Evolutionary conservation across 495 filamentous ascomycete species (phyloP), one percentile per base, ranked within the genome.

Genomic region (Lasiosphaeria hispida): DNA sequence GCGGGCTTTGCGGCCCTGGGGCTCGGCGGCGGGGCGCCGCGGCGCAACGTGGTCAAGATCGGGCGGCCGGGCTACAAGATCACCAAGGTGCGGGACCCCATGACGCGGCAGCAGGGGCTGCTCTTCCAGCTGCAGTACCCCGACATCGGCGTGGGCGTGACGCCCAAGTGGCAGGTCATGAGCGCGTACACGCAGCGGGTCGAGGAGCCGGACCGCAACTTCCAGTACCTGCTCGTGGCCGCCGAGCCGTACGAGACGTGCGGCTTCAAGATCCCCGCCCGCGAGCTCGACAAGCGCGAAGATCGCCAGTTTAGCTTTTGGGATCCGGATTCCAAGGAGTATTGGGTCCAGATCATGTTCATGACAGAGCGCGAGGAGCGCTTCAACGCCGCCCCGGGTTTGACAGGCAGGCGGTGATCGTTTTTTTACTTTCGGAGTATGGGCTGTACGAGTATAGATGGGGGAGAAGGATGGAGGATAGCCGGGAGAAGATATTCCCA

Each of bases 181-280:
- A 92, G 88, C 64, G 93, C 94, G 10, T 97, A 88, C 70, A 90
- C 96, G 77, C 94, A 99, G 81, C 91, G 91, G 72, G 81, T 97
- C 23, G 94, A 99, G 69, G 89, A 96, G 63, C 89, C 94, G 3
- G 94, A 99, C 69, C 90, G 92, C 72, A 85, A 82, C 50, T 97
- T 84, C 66, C 94, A 99, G 80, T 99, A 97, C 71, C 75, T 99
- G 63, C 78, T 99, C 42, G 86, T 99, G 15, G 95, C 94, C 0
- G 95, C 93, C 33, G 94, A 99, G 78, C 94, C 94, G 49, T 99
- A 99, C 76, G 92, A 97, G 82, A 96, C 90, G 13, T 94, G 92
- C 74, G 88, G 83, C 10, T 97, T 99, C 69, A 99, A 99, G 79
- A 74, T 99, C 43, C 94, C 96, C 74, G 92, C 95, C 4, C 80